Base-by-base conservation (phyloP, 176 grass and related monocot species). In the Thalia dealbata region DNA sequence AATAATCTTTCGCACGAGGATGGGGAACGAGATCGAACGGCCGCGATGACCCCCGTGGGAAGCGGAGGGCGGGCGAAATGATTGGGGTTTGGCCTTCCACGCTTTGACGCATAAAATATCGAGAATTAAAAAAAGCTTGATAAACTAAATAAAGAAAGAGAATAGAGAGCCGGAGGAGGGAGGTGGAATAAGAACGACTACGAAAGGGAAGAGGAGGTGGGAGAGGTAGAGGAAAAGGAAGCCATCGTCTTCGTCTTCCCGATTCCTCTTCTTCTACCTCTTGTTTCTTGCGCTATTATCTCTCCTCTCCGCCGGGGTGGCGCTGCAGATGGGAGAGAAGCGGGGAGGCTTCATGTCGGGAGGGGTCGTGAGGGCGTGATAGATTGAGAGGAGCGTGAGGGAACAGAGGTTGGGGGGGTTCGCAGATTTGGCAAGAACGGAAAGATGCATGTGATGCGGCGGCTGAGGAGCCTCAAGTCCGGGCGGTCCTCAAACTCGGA, bases 391-490 rank as follows among this genome's bases (percentile, higher is more conserved):
- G 45, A 13, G 11, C 10, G 22, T 4, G 21, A 58, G 54, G 54
- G 54, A 58, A 9, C 15, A 58, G 52, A 21, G 13, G 0, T 55
- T 5, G 15, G 14, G 3, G 15, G 14, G 3, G 16, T 19, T 55
- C 1, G 15, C 13, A 21, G 14, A 19, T 54, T 55, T 55, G 65
- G 61, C n/a, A 9, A 7, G 64, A 43, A 74, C 16, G 72, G 77
- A 83, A 96, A 80, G 83, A 96, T 96, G 92, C 83, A 96, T 87
- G 85, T 96, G 92, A 96, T 96, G 92, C 84, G 88, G 76, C 86
- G 92, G 81, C 79, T 96, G 7, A 96, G 91, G 81, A 96, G 92
- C 88, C 91, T 96, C 83, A 86, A 86, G 58, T 96, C 92, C 25
- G 88, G 92, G 52, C 88, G 92, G 80, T 89, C 88, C 6, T 96